Evolutionary conservation across 148 eudicot genomes (phyloP), one percentile per base, ranked within the genome.

Genomic region (Cornus florida): DNA sequence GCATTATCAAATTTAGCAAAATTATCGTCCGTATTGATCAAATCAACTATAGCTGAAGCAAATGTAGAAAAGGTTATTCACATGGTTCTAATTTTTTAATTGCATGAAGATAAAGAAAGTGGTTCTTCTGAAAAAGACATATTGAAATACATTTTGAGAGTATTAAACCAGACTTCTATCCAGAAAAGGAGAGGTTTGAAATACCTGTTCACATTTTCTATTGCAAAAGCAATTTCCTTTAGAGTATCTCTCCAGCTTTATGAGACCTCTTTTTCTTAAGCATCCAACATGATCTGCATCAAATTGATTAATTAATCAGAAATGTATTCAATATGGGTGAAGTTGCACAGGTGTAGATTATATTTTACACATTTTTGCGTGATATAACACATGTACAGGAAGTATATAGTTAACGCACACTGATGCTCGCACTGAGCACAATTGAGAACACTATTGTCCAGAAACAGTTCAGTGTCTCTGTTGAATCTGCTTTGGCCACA

Each of bases 391-490:
- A 28, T 28, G 4, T 59, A 35, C 22, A 72, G 24, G 56, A 60
- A 68, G 8, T 13, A 2, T 70, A 53, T 22, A 23, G 23, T 56
- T 53, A 75, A 89, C 98, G 32, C 85, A 97, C 99, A 97, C 87
- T 79, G 85, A 71, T 80, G 89, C 84, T 94, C 94, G 75, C 99
- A 97, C 86, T 97, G 99, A 73, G 85, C 72, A 75, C 99, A 97
- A 68, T 78, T 74, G 38, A 89, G 82, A 81, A 84, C 14, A 31
- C 83, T 86, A 64, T 80, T 78, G 32, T 88, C 88, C 22, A 59
- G 67, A 38, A 71, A 65, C 20, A 72, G 78, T 71, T 81, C 84
- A 10, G 66, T 66, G 71, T 75, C 79, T 73, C 72, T 74, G 75
- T 80, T 87, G 80, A 83, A 74, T 76, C 73, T 65, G 71, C 87